phyloP scores from a whole-genome alignment of 1,284 basidiomycete genomes.

The Apiotrichum siamense region DNA sequence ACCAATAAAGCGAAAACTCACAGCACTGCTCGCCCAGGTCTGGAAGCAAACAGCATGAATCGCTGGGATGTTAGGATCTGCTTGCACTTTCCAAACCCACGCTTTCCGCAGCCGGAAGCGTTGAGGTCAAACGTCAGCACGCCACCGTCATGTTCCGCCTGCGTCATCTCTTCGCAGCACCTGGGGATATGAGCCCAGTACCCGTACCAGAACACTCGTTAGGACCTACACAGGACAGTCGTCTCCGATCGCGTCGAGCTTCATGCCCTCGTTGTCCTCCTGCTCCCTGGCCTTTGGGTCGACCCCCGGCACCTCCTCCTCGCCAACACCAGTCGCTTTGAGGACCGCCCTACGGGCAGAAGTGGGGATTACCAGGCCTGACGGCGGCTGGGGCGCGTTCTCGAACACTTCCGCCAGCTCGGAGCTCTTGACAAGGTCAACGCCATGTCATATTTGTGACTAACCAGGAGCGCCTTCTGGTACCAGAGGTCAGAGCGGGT shows the following conservation, averaged over 20 bases:
- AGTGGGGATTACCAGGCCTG: constrained; percentile 11
- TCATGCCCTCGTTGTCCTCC: constrained; percentile 9
- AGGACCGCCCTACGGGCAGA: constrained; percentile 21
- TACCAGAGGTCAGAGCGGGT: constrained; percentile 23
- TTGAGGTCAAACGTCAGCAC: constrained; percentile 29
- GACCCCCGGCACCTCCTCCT: constrained; percentile 4
- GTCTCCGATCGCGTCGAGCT: constrained; percentile 24
- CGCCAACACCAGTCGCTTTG: constrained; percentile 18
- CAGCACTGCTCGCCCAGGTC: constrained; percentile 29
- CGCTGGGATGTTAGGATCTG: constrained; percentile 15
- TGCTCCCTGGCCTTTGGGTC: not conserved
- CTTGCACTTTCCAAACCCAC: constrained; percentile 11
- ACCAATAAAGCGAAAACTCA: constrained; percentile 5
- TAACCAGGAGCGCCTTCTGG: constrained; percentile 32
- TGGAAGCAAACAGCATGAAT: constrained; percentile 32
- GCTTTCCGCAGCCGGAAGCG: constrained; percentile 28
- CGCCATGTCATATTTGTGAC: constrained; percentile 8
- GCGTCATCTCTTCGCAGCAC: constrained; percentile 35
- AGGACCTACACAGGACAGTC: constrained; percentile 36
- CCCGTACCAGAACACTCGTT: no score
- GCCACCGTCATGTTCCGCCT: constrained; percentile 18
- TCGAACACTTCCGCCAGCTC: not conserved
- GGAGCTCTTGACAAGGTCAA: not conserved
- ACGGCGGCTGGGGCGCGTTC: not conserved
- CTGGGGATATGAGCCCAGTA: constrained; percentile 6